Evolutionary conservation across 257 asterid species (phyloP).

Genomic region (Solanum rostratum): DNA sequence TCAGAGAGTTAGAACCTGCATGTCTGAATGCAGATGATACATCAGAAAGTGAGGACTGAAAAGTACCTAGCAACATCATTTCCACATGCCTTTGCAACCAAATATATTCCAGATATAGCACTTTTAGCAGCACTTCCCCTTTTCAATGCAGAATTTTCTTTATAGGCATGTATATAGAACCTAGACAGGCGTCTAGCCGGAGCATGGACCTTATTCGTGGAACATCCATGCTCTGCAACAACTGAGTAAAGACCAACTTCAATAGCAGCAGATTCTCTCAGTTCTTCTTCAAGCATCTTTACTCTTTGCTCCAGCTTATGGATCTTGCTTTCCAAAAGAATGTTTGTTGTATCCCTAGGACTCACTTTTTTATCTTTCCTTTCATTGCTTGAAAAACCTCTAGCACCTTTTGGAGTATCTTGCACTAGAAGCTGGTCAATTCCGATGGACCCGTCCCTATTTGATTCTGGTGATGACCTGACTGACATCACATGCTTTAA

Average conservation of each 20-base stretch:
- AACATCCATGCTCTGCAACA: constrained; percentile 77
- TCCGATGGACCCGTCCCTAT: constrained; percentile 30
- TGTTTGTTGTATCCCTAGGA: constrained; percentile 37
- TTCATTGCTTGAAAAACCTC: constrained; percentile 11
- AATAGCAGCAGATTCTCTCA: constrained; percentile 67
- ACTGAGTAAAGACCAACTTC: constrained; percentile 76
- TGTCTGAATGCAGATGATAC: neutral
- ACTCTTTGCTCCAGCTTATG: constrained; percentile 40
- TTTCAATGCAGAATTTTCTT: constrained; percentile 37
- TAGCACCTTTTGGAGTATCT: constrained; percentile 12
- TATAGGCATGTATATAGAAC: constrained; percentile 61
- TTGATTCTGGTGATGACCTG: constrained; percentile 37
- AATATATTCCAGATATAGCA: constrained; percentile 67
- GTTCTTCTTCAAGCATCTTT: constrained; percentile 72
- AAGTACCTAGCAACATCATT: constrained; percentile 82
- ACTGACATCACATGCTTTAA: constrained; percentile 45
- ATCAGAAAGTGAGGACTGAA: neutral
- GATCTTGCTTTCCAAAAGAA: constrained; percentile 33
- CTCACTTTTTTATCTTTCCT: constrained; percentile 26
- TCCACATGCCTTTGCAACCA: constrained; percentile 90
- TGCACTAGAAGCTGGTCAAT: constrained; percentile 15
- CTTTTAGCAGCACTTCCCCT: constrained; percentile 74
- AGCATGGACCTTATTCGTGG: constrained; percentile 66
- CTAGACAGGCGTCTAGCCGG: constrained; percentile 88
- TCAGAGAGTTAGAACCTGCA: neutral